These are phyloP conservation scores for Claviceps digitariae DNA, from an alignment of 2,329 filamentous ascomycete species.

Conservation along the genomic window DNA sequence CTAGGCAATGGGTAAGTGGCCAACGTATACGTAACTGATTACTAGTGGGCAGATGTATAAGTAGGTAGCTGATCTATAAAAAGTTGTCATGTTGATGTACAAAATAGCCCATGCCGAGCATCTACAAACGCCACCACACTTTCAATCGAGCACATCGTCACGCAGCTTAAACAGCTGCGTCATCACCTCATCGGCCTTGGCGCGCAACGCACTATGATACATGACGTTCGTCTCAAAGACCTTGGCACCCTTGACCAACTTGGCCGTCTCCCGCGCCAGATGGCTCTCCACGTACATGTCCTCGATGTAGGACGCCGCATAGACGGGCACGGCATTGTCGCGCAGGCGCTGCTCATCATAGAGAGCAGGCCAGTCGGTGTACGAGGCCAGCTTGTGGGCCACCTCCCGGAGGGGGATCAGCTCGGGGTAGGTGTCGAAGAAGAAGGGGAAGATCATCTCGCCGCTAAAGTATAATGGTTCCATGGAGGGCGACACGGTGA, in stretches of 20 bases:
- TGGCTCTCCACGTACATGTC: slow-evolving; percentile 88
- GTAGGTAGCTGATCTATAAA: no score
- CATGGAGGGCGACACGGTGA: slow-evolving; percentile 12
- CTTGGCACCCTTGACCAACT: slow-evolving; percentile 61
- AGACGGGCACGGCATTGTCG: slow-evolving; percentile 72
- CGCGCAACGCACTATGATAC: slow-evolving; percentile 73
- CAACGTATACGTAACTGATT: no score
- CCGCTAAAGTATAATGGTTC: slow-evolving; percentile 66
- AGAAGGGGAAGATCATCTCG: slow-evolving; percentile 83
- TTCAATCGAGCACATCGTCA: slow-evolving; percentile 49
- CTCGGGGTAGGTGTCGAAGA: slow-evolving; percentile 71
- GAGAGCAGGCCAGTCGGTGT: slow-evolving; percentile 57
- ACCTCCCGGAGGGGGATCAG: slow-evolving; percentile 54
- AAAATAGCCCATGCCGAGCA: no score
- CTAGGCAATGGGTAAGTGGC: no score
- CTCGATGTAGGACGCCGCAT: slow-evolving; percentile 69
- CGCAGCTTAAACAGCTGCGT: slow-evolving; percentile 62
- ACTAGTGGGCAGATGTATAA: no score
- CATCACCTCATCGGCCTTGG: slow-evolving; percentile 62
- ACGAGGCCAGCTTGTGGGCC: slow-evolving; percentile 56
- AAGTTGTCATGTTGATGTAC: no score
- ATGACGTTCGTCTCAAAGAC: slow-evolving; percentile 75
- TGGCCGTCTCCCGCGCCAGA: slow-evolving; percentile 59
- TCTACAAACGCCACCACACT: no score
- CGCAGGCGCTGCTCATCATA: slow-evolving; percentile 64